phyloP scores from a whole-genome alignment of 2,329 filamentous ascomycete species.

The Diaporthe capsici region DNA sequence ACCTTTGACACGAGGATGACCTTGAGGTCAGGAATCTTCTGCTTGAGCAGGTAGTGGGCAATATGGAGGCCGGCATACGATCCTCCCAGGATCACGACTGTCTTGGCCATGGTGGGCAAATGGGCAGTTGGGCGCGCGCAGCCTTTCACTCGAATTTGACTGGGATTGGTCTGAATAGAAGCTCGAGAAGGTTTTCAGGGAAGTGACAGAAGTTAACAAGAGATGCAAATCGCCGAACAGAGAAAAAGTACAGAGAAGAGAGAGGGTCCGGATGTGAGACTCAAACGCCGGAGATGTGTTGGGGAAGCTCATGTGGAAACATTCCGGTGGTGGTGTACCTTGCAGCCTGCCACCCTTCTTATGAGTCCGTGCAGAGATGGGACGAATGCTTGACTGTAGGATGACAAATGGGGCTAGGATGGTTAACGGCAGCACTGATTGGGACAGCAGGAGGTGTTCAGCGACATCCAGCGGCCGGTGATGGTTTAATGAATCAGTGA shows the following conservation, averaged over 20 bases:
- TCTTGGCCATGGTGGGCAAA: constrained; percentile 60
- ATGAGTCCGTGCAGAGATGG: constrained; percentile 19
- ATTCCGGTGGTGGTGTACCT: constrained; percentile 18
- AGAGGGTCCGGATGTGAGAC: background rate
- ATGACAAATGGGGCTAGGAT: constrained; percentile 22
- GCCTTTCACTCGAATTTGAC: constrained; percentile 4
- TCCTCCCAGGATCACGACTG: constrained; percentile 68
- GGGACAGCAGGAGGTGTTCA: background rate
- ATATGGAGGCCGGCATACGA: constrained; percentile 67
- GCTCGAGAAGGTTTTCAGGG: background rate
- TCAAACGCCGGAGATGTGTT: constrained; percentile 25
- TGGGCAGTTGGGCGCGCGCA: background rate
- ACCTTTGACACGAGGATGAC: constrained; percentile 71
- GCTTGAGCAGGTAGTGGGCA: constrained; percentile 68
- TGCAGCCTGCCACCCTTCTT: constrained; percentile 5
- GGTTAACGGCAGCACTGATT: background rate
- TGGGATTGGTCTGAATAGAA: background rate
- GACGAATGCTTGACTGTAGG: constrained; percentile 7
- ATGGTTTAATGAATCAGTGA: constrained; percentile 19
- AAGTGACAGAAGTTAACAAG: background rate
- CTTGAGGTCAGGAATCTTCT: constrained; percentile 63
- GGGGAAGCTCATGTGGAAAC: constrained; percentile 28
- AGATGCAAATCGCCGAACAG: background rate
- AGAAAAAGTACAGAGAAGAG: background rate
- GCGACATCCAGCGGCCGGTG: background rate